Evolutionary conservation across 2,329 filamentous ascomycete species (phyloP), one percentile per base, ranked within the genome.

Genomic region (Botrytis aclada): DNA sequence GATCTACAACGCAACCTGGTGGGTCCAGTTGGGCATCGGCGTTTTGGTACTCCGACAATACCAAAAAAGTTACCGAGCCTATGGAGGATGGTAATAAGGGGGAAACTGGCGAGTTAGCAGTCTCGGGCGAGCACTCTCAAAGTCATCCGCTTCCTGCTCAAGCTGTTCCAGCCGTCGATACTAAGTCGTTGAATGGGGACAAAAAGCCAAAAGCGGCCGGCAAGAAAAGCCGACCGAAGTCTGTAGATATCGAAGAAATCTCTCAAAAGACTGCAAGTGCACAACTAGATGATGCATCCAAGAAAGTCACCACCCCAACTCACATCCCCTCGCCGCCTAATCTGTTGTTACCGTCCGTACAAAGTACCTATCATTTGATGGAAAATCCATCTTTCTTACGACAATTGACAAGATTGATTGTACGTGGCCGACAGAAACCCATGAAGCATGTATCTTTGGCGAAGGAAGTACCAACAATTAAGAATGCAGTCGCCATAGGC

Each of bases 401-500:
- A 75, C 86, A 93, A 82, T 85, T 92, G 77, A 80, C 87, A 70
- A 83, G 88, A 81, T 80, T 92, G 71, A 81, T 92, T 4, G 82
- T 90, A 18, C 84, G 86, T 43, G 85, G 86, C 1, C 85, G 86
- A 60, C 87, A 90, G 67, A 81, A 86, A 12, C 85, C 88, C 5
- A 86, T 86, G 25, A 90, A 88, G 67, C 93, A 98, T 80, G 89
- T 98, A 8, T 91, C 89, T 76, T 87, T 93, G 45, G 83, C 89
- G 10, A 90, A 89, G 62, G 88, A 92, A 12, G 86, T 89, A 0
- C 92, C 89, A 1, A 92, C 88, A 76, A 89, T 98, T 64, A 93
- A 89, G 79, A 96, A 92, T 77, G 96, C 96, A 20, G 86, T 99
- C 8, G 94, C 95, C 1, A 97, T 99, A 77, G 96, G 96, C 56